Percentiles rank a stretch among this genome's conserved stretches.
phyloP scores from a whole-genome alignment of 2,329 filamentous ascomycete species.

The Thermothelomyces thermophilus region DNA sequence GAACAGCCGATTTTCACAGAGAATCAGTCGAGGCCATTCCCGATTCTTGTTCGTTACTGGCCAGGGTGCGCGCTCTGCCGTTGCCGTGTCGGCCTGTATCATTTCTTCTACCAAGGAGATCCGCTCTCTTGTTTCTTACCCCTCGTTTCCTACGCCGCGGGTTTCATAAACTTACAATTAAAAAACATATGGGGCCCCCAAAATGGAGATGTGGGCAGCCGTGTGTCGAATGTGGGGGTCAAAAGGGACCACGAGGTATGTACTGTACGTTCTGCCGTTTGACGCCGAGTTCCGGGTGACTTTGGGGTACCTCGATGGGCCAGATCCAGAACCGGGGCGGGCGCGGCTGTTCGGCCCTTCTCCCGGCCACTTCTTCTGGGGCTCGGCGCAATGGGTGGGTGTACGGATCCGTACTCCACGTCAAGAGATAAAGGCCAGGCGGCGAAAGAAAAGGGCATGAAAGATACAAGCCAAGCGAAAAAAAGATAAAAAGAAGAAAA shows the following conservation, averaged over 20 bases:
- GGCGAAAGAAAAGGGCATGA: slow-evolving; percentile 14
- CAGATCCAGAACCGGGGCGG: slow-evolving; percentile 8
- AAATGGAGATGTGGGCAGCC: neutral
- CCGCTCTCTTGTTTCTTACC: too few species aligned
- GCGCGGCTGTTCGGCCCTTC: slow-evolving; percentile 21
- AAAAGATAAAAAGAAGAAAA: slow-evolving; percentile 16
- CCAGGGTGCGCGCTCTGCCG: too few species aligned
- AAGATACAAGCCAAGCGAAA: slow-evolving; percentile 7
- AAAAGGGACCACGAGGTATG: neutral
- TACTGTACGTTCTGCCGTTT: slow-evolving; percentile 4
- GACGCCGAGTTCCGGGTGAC: slow-evolving; percentile 8
- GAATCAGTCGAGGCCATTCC: too few species aligned
- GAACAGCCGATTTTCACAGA: too few species aligned
- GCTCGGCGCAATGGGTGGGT: slow-evolving; percentile 12
- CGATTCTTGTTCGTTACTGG: too few species aligned
- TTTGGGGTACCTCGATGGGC: slow-evolving; percentile 8
- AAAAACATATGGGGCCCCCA: too few species aligned
- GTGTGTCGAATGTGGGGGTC: slow-evolving; percentile 5
- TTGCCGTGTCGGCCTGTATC: too few species aligned
- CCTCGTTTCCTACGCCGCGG: too few species aligned
- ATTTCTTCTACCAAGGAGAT: too few species aligned
- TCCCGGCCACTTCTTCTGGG: slow-evolving; percentile 9
- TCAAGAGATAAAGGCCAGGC: slow-evolving; percentile 9
- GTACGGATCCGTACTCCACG: slow-evolving; percentile 6
- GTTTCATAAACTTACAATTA: neutral